Evolutionary conservation across 2,329 filamentous ascomycete genomes (phyloP), one percentile per base, ranked within the genome.

Genomic region (Claviceps humidiphila): DNA sequence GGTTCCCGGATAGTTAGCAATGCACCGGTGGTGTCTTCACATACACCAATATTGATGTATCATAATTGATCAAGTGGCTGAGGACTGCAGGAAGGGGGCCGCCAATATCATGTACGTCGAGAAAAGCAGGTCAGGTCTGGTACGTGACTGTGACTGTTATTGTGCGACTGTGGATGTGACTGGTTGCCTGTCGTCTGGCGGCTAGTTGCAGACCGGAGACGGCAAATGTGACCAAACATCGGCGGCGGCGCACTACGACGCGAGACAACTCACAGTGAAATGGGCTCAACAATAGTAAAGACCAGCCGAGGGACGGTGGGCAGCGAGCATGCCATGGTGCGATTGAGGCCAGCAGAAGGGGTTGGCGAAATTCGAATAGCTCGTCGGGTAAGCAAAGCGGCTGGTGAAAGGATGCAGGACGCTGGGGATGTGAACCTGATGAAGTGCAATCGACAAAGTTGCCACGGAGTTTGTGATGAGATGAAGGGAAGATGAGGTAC

Each of bases 251-350:
- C 30, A 24, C 24, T 20, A 5, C 48, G 43, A 17, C 26, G 39
- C 17, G n/a, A 16, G 44, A 38, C 17, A 37, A 62, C 75, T 68
- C 73, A 85, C 81, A 85, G 72, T 20, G 81, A 82, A 54, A 86
- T 70, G 37, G 84, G 84, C 65, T 88, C 84, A 43, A 86, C 62
- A 51, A 86, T 64, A 34, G 81, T 84, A 58, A 88, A 86, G 48
- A 86, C 70, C 47, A 84, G 64, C 54, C 81, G 74, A 13, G 84
- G 84, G 60, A 86, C 72, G 3, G 73, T 61, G 2, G 84, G 83
- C 22, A 88, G 73, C 56, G 77, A 74, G 30, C 81, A 74, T 11
- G 80, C 71, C 81, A 84, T 84, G 47, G 46, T 58, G 53, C 37
- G 26, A 40, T 14, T 17, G 0, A 24, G 17, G 43, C 16, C 24